A percentile compares a stretch with the other conserved stretches of the same genome.
phyloP scores from a whole-genome alignment of 2,329 filamentous ascomycete genomes.

The Aspergillus nomiae region DNA sequence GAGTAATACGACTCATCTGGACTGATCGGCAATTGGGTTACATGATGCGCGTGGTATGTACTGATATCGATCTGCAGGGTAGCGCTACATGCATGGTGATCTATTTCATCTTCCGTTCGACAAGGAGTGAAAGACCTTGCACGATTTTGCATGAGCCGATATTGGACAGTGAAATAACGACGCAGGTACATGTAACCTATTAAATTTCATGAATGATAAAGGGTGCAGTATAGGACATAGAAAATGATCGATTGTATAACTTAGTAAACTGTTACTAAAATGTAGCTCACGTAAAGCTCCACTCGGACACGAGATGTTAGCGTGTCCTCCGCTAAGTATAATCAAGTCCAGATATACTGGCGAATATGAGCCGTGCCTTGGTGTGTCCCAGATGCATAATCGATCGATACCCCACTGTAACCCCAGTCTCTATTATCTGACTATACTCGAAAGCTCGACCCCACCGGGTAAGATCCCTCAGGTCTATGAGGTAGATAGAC shows the following conservation, averaged over 20 bases:
- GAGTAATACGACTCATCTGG: neutral
- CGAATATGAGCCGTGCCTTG: neutral
- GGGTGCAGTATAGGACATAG: neutral
- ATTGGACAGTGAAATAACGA: neutral
- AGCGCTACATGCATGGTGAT: neutral
- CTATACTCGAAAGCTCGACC: neutral
- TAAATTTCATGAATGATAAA: neutral
- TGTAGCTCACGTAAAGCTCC: neutral
- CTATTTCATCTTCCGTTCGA: neutral
- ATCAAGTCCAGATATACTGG: neutral
- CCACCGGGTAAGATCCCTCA: neutral
- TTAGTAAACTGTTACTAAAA: neutral
- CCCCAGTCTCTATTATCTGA: neutral
- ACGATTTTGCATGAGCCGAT: neutral
- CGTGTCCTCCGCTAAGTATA: neutral
- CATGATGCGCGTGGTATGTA: neutral
- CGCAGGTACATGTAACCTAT: neutral
- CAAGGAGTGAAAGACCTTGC: neutral
- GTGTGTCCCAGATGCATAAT: neutral
- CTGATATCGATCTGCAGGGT: neutral
- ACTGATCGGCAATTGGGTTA: neutral
- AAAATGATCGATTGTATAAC: neutral
- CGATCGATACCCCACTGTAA: neutral
- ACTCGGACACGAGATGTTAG: neutral
- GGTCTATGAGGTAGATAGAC: neutral